These are phyloP conservation scores for Metarhizium rileyi DNA, from an alignment of 2,329 filamentous ascomycete genomes.

Conservation along the genomic window DNA sequence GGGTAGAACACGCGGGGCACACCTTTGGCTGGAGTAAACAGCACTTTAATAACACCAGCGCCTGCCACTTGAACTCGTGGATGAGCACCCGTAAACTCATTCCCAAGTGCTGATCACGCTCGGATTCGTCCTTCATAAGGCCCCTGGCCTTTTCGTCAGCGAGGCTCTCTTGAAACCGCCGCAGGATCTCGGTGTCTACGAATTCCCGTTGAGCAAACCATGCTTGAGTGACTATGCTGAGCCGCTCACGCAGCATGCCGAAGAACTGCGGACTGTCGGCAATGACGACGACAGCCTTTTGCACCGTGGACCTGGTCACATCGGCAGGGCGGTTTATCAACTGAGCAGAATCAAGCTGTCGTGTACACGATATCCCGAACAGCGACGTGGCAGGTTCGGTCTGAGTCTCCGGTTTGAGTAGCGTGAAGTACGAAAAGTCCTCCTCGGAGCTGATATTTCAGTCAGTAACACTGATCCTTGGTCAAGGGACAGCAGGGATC, in stretches of 20 bases:
- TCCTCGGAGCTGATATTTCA: conserved; percentile 57
- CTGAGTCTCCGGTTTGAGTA: conserved; percentile 54
- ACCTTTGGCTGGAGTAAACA: conserved; percentile 92
- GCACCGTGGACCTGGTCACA: conserved; percentile 93
- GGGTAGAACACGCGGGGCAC: conserved; percentile 5
- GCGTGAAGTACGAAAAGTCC: conserved; percentile 97
- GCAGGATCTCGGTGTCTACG: conserved; percentile 78
- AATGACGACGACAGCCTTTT: conserved; percentile 95
- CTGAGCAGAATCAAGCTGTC: conserved; percentile 73
- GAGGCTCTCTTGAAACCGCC: conserved; percentile 84
- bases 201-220: conserved; percentile 97
- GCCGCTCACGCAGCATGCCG: conserved; percentile 78
- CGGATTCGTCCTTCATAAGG: conserved; percentile 52
- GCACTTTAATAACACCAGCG: conserved; percentile 86
- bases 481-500: not conserved
- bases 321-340: conserved; percentile 73
- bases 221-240: conserved; percentile 83
- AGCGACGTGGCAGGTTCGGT: conserved; percentile 62
- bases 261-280: conserved; percentile 85
- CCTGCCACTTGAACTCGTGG: conserved; percentile 91
- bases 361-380: conserved; percentile 91
- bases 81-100: conserved; percentile 83
- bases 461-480: not conserved
- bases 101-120: conserved; percentile 81
- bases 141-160: conserved; percentile 54